These are phyloP conservation scores for Populus davidiana DNA, from an alignment of 345 rosid species.

Conservation along the genomic window DNA sequence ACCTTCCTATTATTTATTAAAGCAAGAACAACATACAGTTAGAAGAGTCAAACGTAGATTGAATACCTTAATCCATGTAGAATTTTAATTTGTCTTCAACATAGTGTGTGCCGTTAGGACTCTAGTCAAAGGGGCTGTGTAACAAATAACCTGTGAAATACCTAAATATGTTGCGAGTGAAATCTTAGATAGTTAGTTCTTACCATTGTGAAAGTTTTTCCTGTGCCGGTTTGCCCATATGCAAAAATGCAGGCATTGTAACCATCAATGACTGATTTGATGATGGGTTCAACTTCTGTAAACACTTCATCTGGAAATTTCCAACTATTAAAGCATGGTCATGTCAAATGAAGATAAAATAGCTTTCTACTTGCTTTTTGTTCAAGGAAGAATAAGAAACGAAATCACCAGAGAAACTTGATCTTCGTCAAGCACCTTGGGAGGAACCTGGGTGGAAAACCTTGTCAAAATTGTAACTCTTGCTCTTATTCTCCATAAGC, in stretches of 20 bases:
- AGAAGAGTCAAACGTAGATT: not conserved
- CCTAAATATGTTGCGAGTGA: not conserved
- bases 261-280: constrained; percentile 75
- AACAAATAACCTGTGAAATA: not conserved
- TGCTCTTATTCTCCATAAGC: constrained; percentile 41
- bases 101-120: too few species aligned
- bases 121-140: not conserved
- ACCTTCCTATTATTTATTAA: constrained; percentile 53
- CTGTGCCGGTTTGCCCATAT: constrained; percentile 81
- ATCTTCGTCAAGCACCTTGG: constrained; percentile 48
- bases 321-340: constrained; percentile 7
- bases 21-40: not conserved
- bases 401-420: not conserved
- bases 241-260: constrained; percentile 85
- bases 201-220: constrained; percentile 84
- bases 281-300: constrained; percentile 73
- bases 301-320: constrained; percentile 61
- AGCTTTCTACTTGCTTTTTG: not conserved
- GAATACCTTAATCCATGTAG: not conserved
- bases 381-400: not conserved
- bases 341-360: not conserved
- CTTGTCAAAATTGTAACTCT: constrained; percentile 57
- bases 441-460: constrained; percentile 64
- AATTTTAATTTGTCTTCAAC: too few species aligned
- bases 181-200: constrained; percentile 4